Base-by-base conservation (phyloP, 2,329 filamentous ascomycete genomes). In the Ceratocystis albifundus region DNA sequence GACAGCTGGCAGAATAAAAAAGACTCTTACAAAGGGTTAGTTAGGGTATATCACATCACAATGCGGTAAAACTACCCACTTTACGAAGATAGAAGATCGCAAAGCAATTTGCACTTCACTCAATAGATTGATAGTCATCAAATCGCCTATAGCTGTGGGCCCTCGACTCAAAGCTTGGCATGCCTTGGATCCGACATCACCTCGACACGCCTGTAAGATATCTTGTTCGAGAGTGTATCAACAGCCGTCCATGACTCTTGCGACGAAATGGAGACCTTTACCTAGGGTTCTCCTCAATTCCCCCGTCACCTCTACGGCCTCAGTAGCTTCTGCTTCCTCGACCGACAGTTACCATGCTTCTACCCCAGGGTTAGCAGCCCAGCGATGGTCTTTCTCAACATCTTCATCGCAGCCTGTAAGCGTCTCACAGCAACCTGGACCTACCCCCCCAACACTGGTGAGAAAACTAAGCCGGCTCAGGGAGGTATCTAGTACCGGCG, bases 221-320 rank as follows among this genome's bases (percentile, higher is more conserved):
- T 59, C 28, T 32, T 41, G 36, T 17, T 59, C 28, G 17, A 6
- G 55, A 59, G 55, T 28, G 25, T 28, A 59, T 20, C 17, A 59
- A 36, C 20, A 63, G 25, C 61, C 25, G 22, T 48, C 25, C 61
- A 73, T 65, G 74, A 72, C 55, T 20, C 46, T 62, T 74, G 74
- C 69, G 74, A 76, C 62, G 6, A 50, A 48, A 61, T 66, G 65
- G 65, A 66, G 44, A 61, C 25, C 53, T 20, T 30, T 66, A 20
- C 57, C 65, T 30, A 66, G 65, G 55, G 25, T 62, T 10, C 65
- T 66, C 17, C 36, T 36, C 20, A 61, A 59, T 2, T 17, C 53
- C 30, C 32, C 36, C 12, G 36, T 41, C 3, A 15, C 36, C 36
- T 41, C 36, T 12, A 12, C 36, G 10, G 10, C 10, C 12, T 12